Evolutionary conservation across 2,329 filamentous ascomycete genomes (phyloP).

Genomic region (Domatiomyces globalis): DNA sequence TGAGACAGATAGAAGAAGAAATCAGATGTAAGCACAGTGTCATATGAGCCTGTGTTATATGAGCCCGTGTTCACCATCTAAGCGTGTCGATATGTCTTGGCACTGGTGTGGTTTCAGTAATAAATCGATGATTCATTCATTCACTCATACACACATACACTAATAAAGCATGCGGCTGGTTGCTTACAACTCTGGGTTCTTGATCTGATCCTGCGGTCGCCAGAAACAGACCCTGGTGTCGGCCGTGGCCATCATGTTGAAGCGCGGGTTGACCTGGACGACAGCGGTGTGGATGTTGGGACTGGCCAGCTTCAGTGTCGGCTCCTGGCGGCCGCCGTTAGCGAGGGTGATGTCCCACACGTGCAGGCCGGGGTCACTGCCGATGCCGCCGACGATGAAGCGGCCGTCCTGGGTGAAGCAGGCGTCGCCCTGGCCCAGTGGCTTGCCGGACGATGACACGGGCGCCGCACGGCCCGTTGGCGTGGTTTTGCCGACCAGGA

Average conservation of each 20-base stretch:
- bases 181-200: conserved; percentile 12
- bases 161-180: too few species aligned
- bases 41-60: not conserved
- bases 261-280: conserved; percentile 77
- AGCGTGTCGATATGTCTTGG: too few species aligned
- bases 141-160: too few species aligned
- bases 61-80: not conserved
- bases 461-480: conserved; percentile 36
- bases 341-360: conserved; percentile 68
- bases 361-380: conserved; percentile 53
- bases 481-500: conserved; percentile 41
- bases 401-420: conserved; percentile 83
- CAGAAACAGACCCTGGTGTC: conserved; percentile 73
- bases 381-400: conserved; percentile 70
- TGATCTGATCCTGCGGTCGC: conserved; percentile 38
- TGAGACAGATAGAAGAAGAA: not conserved
- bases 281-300: conserved; percentile 50
- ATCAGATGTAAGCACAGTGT: not conserved
- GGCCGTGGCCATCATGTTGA: conserved; percentile 80
- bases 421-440: conserved; percentile 53
- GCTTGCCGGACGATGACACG: conserved; percentile 40
- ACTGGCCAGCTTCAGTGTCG: conserved; percentile 27
- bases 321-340: conserved; percentile 40
- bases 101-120: too few species aligned
- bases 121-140: too few species aligned